Evolutionary conservation across 768 basidiomycete genomes (phyloP), one percentile per base, ranked within the genome.

Genomic region (Goffeauzyma gilvescens): DNA sequence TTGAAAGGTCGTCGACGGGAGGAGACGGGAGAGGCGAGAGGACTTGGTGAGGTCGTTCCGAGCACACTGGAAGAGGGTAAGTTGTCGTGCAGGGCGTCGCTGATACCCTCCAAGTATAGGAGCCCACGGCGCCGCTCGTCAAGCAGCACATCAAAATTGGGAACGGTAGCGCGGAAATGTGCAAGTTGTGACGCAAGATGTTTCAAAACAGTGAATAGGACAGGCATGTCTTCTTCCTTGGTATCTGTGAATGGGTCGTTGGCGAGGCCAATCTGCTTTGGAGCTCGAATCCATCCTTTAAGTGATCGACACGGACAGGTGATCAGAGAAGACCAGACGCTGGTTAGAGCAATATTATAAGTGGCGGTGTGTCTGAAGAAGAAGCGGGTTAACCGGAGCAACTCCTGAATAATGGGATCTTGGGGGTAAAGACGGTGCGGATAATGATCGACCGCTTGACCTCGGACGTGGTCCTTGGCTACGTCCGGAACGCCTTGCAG

Each of bases 361-460:
- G 87, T 81, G 10, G 87, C 76, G 0, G 79, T 70, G 50, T 90
- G 85, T 12, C 74, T 73, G 62, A 93, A 83, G 70, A 95, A 90
- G 45, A 68, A 69, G 39, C 79, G 67, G 25, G 90, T 60, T 23
- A 72, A 72, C 40, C 79, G 75, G 33, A 93, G 71, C 37, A 90
- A 56, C 20, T 72, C 65, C 2, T 75, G 72, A 15, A 89, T 66
- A 7, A 90, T 66, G 8, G 79, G 74, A 52, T 89, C 85, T 48
- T 76, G 75, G 43, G 79, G 72, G 49, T 78, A 77, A 23, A 93
- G 67, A n/a, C 72, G 71, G 57, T 90, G 85, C 54, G 28, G 18
- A n/a, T 4, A 3, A 25, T n/a, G 80, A 14, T 76, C 9, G 73
- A 69, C 23, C 71, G 52, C 14, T 84, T 61, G 6, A 81, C 82